Evolutionary conservation across 225 moss, liverwort and hornwort genomes (phyloP).

Genomic region (Antitrichia curtipendula): DNA sequence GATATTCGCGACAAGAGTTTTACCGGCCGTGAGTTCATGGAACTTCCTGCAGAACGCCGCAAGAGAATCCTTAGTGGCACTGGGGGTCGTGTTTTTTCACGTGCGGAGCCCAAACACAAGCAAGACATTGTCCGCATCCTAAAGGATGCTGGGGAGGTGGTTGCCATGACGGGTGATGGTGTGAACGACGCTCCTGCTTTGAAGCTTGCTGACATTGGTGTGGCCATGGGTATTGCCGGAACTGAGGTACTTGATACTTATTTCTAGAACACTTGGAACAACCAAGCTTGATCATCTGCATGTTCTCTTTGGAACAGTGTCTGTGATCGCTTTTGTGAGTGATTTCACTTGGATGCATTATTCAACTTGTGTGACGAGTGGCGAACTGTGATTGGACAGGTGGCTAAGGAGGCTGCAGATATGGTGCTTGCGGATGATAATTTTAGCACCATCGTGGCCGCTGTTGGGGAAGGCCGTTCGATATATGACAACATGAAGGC

Average conservation of each 20-base stretch:
- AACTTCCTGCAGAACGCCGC: slow-evolving; percentile 43
- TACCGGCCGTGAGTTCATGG: slow-evolving; percentile 81
- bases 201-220: slow-evolving; percentile 93
- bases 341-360: neutral
- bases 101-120: slow-evolving; percentile 90
- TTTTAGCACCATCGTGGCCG: slow-evolving; percentile 87
- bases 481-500: slow-evolving; percentile 98
- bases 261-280: neutral
- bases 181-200: slow-evolving; percentile 96
- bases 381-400: slow-evolving; percentile 25
- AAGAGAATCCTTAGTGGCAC: slow-evolving; percentile 49
- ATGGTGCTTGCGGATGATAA: slow-evolving; percentile 99
- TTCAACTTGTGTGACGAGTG: neutral
- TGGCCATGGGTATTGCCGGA: slow-evolving; percentile 97
- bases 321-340: neutral
- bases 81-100: slow-evolving; percentile 90
- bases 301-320: neutral
- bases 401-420: slow-evolving; percentile 92
- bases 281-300: neutral
- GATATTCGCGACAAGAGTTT: slow-evolving; percentile 65
- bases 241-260: slow-evolving; percentile 54
- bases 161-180: slow-evolving; percentile 98
- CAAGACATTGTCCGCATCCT: slow-evolving; percentile 87
- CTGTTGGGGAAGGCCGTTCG: slow-evolving; percentile 87
- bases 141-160: slow-evolving; percentile 84